These are phyloP conservation scores for Bonia amplexicaulis DNA, from an alignment of 176 grass and related monocot genomes.

Conservation along the genomic window DNA sequence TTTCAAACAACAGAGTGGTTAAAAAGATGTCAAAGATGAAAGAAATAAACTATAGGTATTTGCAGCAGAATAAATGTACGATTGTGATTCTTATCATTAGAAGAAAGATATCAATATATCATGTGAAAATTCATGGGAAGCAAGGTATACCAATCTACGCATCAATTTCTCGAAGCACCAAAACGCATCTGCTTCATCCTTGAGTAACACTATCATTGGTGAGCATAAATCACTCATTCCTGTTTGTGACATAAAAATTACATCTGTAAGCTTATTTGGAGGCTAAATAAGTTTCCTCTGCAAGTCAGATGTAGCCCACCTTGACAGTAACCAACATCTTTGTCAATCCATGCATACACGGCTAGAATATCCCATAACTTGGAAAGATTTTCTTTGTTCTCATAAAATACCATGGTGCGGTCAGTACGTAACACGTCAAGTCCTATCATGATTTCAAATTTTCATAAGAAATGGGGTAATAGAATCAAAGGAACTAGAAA, in stretches of 20 bases:
- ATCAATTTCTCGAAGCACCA: constrained; percentile 98
- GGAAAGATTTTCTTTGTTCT: constrained; percentile 96
- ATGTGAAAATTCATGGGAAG: not conserved
- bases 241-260: constrained; percentile 40
- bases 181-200: constrained; percentile 95
- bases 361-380: constrained; percentile 98
- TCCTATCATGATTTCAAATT: constrained; percentile 44
- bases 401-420: constrained; percentile 91
- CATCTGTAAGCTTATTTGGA: constrained; percentile 18
- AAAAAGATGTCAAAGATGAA: constrained; percentile 30
- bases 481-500: constrained; percentile 12
- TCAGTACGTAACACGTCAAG: constrained; percentile 96
- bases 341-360: constrained; percentile 98
- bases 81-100: not conserved
- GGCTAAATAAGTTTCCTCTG: constrained; percentile 9
- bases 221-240: constrained; percentile 99
- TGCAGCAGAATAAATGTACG: not conserved
- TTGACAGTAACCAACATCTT: constrained; percentile 99
- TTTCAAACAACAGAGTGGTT: constrained; percentile 43
- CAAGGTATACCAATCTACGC: constrained; percentile 83
- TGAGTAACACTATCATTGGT: constrained; percentile 88
- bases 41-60: constrained; percentile 15
- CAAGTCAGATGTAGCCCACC: constrained; percentile 39
- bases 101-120: constrained; percentile 2
- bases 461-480: constrained; percentile 11